These are phyloP conservation scores for Citrus glauca DNA, from an alignment of 345 rosid species.

Conservation along the genomic window DNA sequence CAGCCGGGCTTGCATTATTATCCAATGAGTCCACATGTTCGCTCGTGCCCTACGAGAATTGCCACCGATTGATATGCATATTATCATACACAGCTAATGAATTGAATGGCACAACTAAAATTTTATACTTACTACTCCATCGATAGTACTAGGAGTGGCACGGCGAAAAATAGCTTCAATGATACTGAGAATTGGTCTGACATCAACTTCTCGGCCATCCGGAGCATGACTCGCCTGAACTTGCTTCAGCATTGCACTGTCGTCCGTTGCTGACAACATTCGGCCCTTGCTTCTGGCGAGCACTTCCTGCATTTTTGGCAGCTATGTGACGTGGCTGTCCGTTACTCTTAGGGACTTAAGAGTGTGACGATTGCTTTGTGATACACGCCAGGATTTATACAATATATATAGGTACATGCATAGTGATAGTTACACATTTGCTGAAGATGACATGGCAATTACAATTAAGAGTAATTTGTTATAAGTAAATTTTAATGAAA, in stretches of 20 bases:
- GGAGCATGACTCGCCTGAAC: slow-evolving; percentile 45
- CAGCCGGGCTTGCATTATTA: slow-evolving; percentile 13
- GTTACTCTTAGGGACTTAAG: not conserved
- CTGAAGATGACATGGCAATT: not conserved
- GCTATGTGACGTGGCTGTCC: not conserved
- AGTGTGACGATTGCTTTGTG: not conserved
- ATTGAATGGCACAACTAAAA: not conserved
- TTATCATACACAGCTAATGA: not conserved
- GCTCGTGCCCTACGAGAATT: slow-evolving; percentile 19
- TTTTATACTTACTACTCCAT: slow-evolving; percentile 25
- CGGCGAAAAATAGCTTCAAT: slow-evolving; percentile 32
- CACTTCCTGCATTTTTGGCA: slow-evolving; percentile 11
- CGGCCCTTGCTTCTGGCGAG: slow-evolving; percentile 11
- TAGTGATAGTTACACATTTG: not conserved
- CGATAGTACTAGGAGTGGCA: slow-evolving; percentile 25
- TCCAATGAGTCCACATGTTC: slow-evolving; percentile 13
- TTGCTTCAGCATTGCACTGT: slow-evolving; percentile 37
- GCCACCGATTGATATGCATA: not conserved
- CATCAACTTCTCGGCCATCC: slow-evolving; percentile 39
- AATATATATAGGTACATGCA: not conserved
- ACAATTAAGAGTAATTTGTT: not conserved
- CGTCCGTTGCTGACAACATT: slow-evolving; percentile 30
- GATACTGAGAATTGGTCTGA: slow-evolving; percentile 31
- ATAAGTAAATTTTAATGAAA: not conserved
- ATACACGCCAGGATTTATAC: slow-evolving; percentile 1